Percentiles rank a stretch among this genome's conserved stretches.
These are phyloP conservation scores for Harringtonia lauricola DNA, from an alignment of 2,329 filamentous ascomycete genomes.

Conservation along the genomic window DNA sequence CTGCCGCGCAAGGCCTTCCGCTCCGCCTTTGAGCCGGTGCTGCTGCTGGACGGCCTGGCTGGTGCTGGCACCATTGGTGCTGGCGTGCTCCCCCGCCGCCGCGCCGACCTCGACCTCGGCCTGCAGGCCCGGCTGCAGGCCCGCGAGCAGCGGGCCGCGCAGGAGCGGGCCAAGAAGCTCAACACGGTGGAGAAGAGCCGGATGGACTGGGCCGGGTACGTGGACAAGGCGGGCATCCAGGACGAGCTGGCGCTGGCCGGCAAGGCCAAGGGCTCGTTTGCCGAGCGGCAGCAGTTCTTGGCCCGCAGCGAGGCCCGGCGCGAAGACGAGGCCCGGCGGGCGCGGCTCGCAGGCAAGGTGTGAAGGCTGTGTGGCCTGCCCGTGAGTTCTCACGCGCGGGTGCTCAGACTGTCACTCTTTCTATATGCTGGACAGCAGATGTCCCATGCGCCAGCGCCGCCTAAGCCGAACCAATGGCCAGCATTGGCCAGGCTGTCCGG, in stretches of 20 bases:
- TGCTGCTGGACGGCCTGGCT: slow-evolving; percentile 31
- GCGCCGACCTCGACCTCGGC: slow-evolving; percentile 48
- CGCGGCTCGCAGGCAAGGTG: slow-evolving; percentile 31
- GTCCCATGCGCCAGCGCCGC: too few relatives aligned
- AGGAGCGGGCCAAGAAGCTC: slow-evolving; percentile 48
- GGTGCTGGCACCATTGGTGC: slow-evolving; percentile 43
- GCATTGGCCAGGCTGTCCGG: too few relatives aligned
- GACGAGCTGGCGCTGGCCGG: slow-evolving; percentile 56
- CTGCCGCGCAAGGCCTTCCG: slow-evolving; percentile 45
- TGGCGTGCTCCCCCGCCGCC: slow-evolving; percentile 17
- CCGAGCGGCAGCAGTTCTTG: slow-evolving; percentile 52
- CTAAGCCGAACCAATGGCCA: too few relatives aligned
- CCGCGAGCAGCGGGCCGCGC: slow-evolving; percentile 26
- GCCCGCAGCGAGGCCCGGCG: slow-evolving; percentile 51
- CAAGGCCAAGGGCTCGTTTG: slow-evolving; percentile 53
- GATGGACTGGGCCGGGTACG: slow-evolving; percentile 63
- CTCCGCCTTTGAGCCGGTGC: slow-evolving; percentile 50
- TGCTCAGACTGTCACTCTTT: too few relatives aligned
- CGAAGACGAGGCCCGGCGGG: slow-evolving; percentile 48
- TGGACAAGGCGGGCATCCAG: slow-evolving; percentile 60
- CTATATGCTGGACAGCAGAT: too few relatives aligned
- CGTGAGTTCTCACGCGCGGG: too few relatives aligned
- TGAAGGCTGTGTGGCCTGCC: slow-evolving; percentile 8
- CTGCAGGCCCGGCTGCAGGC: slow-evolving; percentile 40
- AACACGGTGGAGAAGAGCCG: slow-evolving; percentile 63